Evolutionary conservation across 805 yeast genomes (phyloP).

Genomic region (Kodamaea lidongshanica): DNA sequence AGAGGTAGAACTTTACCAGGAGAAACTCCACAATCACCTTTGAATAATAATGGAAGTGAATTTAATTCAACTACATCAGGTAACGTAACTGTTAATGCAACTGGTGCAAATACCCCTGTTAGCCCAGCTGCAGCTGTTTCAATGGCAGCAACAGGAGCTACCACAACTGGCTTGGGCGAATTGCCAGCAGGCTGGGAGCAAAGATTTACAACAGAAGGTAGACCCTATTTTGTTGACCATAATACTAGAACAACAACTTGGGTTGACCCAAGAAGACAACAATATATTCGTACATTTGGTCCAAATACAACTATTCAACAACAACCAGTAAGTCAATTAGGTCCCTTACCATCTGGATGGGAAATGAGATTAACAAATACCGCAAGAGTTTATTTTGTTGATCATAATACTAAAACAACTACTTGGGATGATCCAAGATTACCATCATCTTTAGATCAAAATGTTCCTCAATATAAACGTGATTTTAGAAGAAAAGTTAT

Average conservation of each 20-base stretch:
- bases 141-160: conserved; percentile 74
- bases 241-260: conserved; percentile 99
- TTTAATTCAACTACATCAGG: conserved; percentile 26
- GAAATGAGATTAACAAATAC: conserved; percentile 99
- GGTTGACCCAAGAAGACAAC: conserved; percentile 99
- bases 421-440: conserved; percentile 99
- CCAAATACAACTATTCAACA: conserved; percentile 89
- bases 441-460: conserved; percentile 95
- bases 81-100: conserved; percentile 41
- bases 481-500: conserved; percentile 97
- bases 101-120: conserved; percentile 45
- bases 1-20: conserved; percentile 87
- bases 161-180: conserved; percentile 94
- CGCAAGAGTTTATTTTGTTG: conserved; percentile 97
- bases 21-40: conserved; percentile 32
- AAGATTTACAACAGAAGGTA: conserved; percentile 94
- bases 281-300: conserved; percentile 92
- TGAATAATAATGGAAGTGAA: conserved; percentile 34
- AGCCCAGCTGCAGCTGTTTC: conserved; percentile 63
- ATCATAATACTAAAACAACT: conserved; percentile 97
- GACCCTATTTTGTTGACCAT: conserved; percentile 97
- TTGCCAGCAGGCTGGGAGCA: conserved; percentile 99
- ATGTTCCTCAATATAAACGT: conserved; percentile 98
- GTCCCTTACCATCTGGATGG: conserved; percentile 99
- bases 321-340: conserved; percentile 95